Evolutionary conservation across 441 rosid species (phyloP).

Genomic region (Viola pubescens): DNA sequence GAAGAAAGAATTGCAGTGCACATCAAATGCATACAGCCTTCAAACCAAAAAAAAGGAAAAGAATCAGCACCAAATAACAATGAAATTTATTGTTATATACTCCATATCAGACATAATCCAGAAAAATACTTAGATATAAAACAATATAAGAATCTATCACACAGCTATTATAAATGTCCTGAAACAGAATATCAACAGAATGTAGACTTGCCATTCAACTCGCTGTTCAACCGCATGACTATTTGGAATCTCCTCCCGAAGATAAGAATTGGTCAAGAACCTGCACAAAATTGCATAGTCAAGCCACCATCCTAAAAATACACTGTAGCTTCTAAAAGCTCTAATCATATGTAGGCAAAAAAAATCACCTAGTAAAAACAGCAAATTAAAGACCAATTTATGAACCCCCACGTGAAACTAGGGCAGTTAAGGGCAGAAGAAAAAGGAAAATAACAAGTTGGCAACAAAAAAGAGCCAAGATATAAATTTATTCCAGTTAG

Average conservation of each 20-base stretch:
- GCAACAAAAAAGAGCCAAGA: too few relatives aligned
- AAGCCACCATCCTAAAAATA: constrained; percentile 5
- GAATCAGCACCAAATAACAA: neutral
- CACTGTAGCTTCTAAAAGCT: neutral
- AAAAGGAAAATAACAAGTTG: too few relatives aligned
- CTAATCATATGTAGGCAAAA: neutral
- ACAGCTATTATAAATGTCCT: constrained; percentile 3
- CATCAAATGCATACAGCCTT: constrained; percentile 97
- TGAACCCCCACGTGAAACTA: neutral
- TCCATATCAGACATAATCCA: neutral
- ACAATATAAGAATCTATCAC: neutral
- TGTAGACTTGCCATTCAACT: constrained; percentile 78
- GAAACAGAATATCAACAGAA: constrained; percentile 13
- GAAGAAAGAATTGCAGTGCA: constrained; percentile 99
- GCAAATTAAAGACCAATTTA: neutral
- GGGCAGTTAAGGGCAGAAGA: too few relatives aligned
- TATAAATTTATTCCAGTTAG: too few relatives aligned
- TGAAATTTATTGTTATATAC: neutral
- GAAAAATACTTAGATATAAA: neutral
- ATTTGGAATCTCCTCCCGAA: constrained; percentile 90
- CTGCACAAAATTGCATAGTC: constrained; percentile 30
- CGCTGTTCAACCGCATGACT: constrained; percentile 96
- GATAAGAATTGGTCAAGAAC: constrained; percentile 85
- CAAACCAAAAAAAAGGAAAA: constrained; percentile 15
- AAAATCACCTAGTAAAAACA: neutral